These are phyloP conservation scores for Tetracladium marchalianum DNA, from an alignment of 495 filamentous ascomycete genomes.

Conservation along the genomic window DNA sequence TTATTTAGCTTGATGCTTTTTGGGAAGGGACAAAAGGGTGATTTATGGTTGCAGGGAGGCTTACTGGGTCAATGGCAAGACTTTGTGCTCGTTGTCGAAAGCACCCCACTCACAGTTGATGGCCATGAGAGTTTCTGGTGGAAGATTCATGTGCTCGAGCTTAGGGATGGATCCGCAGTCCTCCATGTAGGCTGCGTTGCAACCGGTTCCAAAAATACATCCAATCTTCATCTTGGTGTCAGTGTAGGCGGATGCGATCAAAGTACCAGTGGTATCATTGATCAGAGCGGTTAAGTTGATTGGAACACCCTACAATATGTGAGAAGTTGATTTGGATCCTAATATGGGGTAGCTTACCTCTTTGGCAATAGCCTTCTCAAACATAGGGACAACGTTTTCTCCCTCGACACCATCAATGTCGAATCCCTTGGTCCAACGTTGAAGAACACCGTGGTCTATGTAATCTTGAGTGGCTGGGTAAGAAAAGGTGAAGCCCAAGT, in stretches of 20 bases:
- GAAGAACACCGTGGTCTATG: slow-evolving; percentile 89
- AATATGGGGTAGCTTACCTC: slow-evolving; percentile 41
- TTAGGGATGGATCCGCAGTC: slow-evolving; percentile 85
- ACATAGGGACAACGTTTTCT: slow-evolving; percentile 84
- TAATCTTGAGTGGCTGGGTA: slow-evolving; percentile 95
- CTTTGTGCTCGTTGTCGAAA: slow-evolving; percentile 92
- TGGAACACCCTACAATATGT: slow-evolving; percentile 49
- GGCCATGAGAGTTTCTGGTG: slow-evolving; percentile 79
- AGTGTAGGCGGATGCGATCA: slow-evolving; percentile 96
- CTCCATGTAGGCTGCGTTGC: slow-evolving; percentile 98
- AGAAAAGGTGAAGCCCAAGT: slow-evolving; percentile 96
- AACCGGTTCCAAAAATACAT: slow-evolving; percentile 97
- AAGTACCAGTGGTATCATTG: slow-evolving; percentile 97
- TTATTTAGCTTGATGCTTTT: slow-evolving; percentile 20
- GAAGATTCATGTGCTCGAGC: slow-evolving; percentile 87
- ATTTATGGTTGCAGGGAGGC: neutral
- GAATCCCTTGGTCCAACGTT: slow-evolving; percentile 98
- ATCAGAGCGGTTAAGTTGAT: slow-evolving; percentile 91
- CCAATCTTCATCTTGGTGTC: slow-evolving; percentile 87
- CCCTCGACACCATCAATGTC: slow-evolving; percentile 96
- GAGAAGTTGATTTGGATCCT: neutral
- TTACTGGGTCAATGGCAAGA: slow-evolving; percentile 71
- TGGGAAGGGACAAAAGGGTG: too few relatives aligned
- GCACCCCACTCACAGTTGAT: slow-evolving; percentile 99
- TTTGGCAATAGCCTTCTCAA: slow-evolving; percentile 73